Base-by-base conservation (phyloP, 1,284 basidiomycete species). In the Puccinia triticina region DNA sequence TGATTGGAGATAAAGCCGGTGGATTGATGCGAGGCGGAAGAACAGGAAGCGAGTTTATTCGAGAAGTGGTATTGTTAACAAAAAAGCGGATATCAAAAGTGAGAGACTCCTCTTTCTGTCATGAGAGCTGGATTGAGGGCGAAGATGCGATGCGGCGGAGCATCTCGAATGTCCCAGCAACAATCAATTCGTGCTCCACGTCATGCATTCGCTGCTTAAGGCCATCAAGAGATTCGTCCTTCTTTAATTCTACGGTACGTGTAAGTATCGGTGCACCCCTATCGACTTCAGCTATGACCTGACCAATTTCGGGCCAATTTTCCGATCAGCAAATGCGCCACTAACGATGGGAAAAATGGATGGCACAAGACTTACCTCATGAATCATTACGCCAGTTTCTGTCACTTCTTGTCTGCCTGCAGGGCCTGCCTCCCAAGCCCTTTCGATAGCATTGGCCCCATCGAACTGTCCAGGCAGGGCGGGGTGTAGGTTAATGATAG, bases 401-500 rank as follows among this genome's bases (percentile, higher is more conserved):
- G 26, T 21, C 10, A 82, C 43, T 34, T 82, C 71, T n/a, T 64
- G 40, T 61, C 40, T 4, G 94, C 94, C 82, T 89, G 90, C 85
- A 93, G 90, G 87, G 93, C 96, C 0, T 59, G 95, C 95, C 84
- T 94, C 94, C 86, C 91, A 96, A 1, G 95, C 94, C 32, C 96
- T 89, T 82, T 93, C 91, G 82, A 98, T 94, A 0, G 96, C 95
- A 85, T 93, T 90, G 5, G 94, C 92, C 12, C 97, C 97, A 85
- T 98, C 96, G 85, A 99, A 99, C 8, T 93, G 92, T 0, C 94
- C 94, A 0, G 97, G 97, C 1, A 99, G 89, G 7, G 96, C 97
- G 12, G 97, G 96, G 86, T 99, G 97, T 14, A 99, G 89, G 87
- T 99, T 99, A 89, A 99, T 97, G 84, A 97, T 93, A 0, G 94